phyloP scores from a whole-genome alignment of 495 filamentous ascomycete species.

The Penicillium manginii region DNA sequence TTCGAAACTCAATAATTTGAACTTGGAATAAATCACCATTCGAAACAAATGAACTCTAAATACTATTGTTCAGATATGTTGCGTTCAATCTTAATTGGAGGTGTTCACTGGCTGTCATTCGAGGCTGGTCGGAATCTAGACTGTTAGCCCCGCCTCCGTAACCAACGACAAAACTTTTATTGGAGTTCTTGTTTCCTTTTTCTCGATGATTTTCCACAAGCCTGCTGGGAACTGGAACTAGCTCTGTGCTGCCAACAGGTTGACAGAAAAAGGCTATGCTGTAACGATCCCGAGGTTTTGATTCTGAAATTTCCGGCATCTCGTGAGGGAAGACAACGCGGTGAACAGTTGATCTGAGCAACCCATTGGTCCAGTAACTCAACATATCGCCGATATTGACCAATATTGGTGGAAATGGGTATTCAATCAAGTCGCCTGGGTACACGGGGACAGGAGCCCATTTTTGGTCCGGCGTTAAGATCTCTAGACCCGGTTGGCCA shows the following conservation, averaged over 20 bases:
- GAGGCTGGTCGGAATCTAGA: slow-evolving; percentile 41
- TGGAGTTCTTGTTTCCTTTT: background rate
- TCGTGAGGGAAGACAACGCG: slow-evolving; percentile 69
- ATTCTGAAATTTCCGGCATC: slow-evolving; percentile 17
- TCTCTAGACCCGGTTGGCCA: slow-evolving; percentile 77
- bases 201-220: slow-evolving; percentile 39
- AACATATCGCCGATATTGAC: slow-evolving; percentile 86
- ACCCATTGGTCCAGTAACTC: slow-evolving; percentile 77
- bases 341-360: slow-evolving; percentile 77
- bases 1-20: background rate
- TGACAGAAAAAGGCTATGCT: slow-evolving; percentile 86
- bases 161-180: slow-evolving; percentile 12
- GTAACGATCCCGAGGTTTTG: slow-evolving; percentile 62
- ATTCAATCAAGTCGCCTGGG: slow-evolving; percentile 12
- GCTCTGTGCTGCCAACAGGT: slow-evolving; percentile 62
- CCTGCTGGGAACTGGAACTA: slow-evolving; percentile 69
- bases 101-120: slow-evolving; percentile 75
- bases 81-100: slow-evolving; percentile 36
- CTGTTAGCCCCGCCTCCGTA: slow-evolving; percentile 27
- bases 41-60: background rate
- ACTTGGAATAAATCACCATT: too few relatives aligned
- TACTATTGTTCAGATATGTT: slow-evolving; percentile 8
- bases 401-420: slow-evolving; percentile 65
- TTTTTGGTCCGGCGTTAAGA: slow-evolving; percentile 52
- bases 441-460: slow-evolving; percentile 37